phyloP scores from a whole-genome alignment of 805 yeast genomes.

The Kuraishia ogatae region DNA sequence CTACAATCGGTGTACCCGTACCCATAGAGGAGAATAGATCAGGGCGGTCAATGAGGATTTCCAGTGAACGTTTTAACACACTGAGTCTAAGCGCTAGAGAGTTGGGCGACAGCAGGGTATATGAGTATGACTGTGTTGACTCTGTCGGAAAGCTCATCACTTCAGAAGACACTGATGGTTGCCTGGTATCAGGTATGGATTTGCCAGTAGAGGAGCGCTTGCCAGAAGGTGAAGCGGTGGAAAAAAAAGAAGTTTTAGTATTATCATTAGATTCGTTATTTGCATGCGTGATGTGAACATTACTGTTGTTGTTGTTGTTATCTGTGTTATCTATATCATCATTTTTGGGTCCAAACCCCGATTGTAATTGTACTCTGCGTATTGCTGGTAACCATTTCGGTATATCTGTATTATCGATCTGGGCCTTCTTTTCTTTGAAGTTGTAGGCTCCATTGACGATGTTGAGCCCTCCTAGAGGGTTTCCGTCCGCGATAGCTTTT shows the following conservation, averaged over 20 bases:
- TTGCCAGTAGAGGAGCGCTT: not conserved
- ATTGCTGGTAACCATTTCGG: not conserved
- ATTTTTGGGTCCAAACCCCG: not conserved
- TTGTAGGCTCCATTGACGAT: not conserved
- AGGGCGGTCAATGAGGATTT: conserved; percentile 62
- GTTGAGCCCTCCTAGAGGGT: not conserved
- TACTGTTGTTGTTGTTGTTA: not conserved
- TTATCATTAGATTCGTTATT: no score
- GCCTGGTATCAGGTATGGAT: not conserved
- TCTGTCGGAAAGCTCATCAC: conserved; percentile 63
- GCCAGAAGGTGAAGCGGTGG: no score
- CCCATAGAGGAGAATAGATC: conserved; percentile 24
- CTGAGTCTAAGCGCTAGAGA: conserved; percentile 68
- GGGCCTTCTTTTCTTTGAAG: not conserved
- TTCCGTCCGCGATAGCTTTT: no score
- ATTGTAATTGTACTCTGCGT: not conserved
- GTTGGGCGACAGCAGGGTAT: conserved; percentile 74
- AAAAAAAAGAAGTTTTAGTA: no score
- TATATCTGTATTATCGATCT: not conserved
- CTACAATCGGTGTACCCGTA: conserved; percentile 4
- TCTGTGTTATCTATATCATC: not conserved
- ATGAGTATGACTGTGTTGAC: conserved; percentile 79
- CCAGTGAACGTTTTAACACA: conserved; percentile 68
- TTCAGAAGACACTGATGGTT: conserved; percentile 20
- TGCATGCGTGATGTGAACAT: not conserved